Evolutionary conservation across 345 rosid genomes (phyloP).

Genomic region (Ricinus communis): DNA sequence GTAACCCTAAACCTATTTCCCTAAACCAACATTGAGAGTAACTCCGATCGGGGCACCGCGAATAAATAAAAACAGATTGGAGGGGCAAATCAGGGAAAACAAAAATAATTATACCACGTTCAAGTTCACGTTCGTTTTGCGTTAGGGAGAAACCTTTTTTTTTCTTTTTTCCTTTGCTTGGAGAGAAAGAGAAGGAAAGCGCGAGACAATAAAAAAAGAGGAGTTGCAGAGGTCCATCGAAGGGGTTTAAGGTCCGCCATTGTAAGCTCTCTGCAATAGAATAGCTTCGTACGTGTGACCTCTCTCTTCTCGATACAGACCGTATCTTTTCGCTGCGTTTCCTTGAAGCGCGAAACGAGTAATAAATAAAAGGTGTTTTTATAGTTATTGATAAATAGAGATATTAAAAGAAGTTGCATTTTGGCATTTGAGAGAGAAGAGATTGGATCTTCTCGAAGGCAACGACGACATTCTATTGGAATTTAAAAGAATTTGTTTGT

Average conservation of each 20-base stretch:
- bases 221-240: constrained; percentile 6
- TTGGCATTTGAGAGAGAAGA: neutral
- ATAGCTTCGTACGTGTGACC: constrained; percentile 8
- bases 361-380: neutral
- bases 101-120: neutral
- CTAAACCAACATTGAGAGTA: too few species aligned
- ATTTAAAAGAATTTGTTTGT: too few species aligned
- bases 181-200: neutral
- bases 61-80: neutral
- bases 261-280: neutral
- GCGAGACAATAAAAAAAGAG: constrained; percentile 14
- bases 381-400: neutral
- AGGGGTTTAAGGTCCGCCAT: constrained; percentile 21
- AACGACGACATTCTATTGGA: too few species aligned
- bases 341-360: too few species aligned
- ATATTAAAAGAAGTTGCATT: neutral
- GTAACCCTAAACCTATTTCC: too few species aligned
- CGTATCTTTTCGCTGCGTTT: neutral
- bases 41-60: neutral
- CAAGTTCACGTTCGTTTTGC: constrained; percentile 30
- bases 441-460: constrained; percentile 13
- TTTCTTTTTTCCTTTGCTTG: too few species aligned
- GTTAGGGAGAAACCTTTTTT: constrained; percentile 1
- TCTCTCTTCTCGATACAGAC: neutral
- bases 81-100: constrained; percentile 12